Base-by-base conservation (phyloP, 1,139 yeast species). In the Yamadazyma siamensis region DNA sequence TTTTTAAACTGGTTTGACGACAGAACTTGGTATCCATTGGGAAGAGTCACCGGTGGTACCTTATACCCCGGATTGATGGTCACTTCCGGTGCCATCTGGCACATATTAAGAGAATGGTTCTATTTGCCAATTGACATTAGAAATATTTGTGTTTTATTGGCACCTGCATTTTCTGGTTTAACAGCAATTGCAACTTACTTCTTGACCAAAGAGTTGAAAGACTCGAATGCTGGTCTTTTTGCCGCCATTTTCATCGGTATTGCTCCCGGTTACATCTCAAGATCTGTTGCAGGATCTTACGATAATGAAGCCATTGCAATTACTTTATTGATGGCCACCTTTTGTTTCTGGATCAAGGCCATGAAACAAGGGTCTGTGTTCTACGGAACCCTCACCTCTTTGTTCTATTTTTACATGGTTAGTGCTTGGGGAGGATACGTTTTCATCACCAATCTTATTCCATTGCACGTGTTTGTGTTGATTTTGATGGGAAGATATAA, bases 401-500 rank as follows among this genome's bases (percentile, higher is more conserved):
- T 87, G 28, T 83, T 81, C 49, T 94, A 94, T 66, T 94, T 94
- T 60, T 94, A 94, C 71, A 94, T 94, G 99, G 99, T 94, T 31
- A 82, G 95, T 32, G 98, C 99, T n/a, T 94, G 99, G 99, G 98
- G 98, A 69, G 99, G 99, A 14, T 94, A 94, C 55, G 99, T 91
- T 30, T 94, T 94, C 67, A 94, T 94, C 62, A 94, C 98, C 39
- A 94, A 94, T 64, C 79, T 94, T 70, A 87, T 94, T 50, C 99
- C 99, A 31, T 71, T 94, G 49, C 99, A 94, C 57, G 88, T 89
- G 18, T 89, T 94, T 55, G 91, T 88, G 27, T 69, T 94, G 52
- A 64, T 94, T 35, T 64, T 86, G 44, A 94, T 94, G 98, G 98
- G 99, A 34, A 80, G 98, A 50, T 94, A 88, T 61, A 77, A 76